Evolutionary conservation across 805 yeast species (phyloP).

Genomic region (Ogataea paraovalis): DNA sequence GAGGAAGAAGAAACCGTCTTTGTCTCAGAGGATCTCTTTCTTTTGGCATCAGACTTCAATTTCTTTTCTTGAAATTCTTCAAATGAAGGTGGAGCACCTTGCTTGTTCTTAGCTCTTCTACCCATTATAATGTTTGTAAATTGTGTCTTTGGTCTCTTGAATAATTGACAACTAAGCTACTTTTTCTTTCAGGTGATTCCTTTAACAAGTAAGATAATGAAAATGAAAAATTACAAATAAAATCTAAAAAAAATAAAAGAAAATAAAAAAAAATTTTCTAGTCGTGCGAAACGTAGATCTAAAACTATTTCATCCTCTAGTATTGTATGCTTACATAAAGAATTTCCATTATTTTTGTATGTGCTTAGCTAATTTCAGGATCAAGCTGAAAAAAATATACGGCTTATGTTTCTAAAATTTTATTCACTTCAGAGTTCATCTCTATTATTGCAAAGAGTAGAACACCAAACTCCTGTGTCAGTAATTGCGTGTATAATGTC

Average conservation of each 20-base stretch:
- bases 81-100: conserved; percentile 83
- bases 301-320: neutral
- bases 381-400: neutral
- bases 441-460: too few relatives aligned
- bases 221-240: neutral
- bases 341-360: neutral
- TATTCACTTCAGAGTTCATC: neutral
- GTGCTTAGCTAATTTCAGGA: neutral
- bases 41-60: conserved; percentile 37
- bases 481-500: neutral
- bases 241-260: neutral
- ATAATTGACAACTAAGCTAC: neutral
- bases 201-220: too few relatives aligned
- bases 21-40: conserved; percentile 7
- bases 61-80: conserved; percentile 67
- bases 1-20: neutral
- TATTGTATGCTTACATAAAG: neutral
- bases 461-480: too few relatives aligned
- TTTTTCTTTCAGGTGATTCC: neutral
- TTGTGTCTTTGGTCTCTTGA: neutral
- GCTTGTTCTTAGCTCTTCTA: conserved; percentile 88
- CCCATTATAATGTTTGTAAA: conserved; percentile 66
- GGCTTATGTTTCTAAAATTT: neutral
- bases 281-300: conserved; percentile 1
- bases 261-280: neutral